A percentile compares a stretch with the other conserved stretches of the same genome.
Conservation (phyloP, 2,329 filamentous ascomycete species). For the Colletotrichum incanum region DNA sequence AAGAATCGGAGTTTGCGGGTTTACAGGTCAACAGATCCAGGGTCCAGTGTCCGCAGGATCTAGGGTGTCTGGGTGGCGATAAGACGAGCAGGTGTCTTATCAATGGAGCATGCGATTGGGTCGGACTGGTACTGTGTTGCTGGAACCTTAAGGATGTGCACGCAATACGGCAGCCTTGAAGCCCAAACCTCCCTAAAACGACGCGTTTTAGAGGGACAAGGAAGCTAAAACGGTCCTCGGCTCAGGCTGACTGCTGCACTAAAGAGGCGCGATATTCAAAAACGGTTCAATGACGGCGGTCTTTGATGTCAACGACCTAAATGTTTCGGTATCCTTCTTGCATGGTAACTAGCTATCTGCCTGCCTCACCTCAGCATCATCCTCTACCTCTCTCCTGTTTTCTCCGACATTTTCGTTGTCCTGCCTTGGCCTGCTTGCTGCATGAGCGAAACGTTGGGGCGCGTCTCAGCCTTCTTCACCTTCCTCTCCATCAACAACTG, state of each 20-base stretch:
- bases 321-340: background rate
- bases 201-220: conserved; percentile 15
- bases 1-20: background rate
- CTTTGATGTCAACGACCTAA: background rate
- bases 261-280: background rate
- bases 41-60: conserved; percentile 10
- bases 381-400: background rate
- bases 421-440: background rate
- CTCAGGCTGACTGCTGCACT: background rate
- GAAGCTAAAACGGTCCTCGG: conserved; percentile 4
- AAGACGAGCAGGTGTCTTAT: background rate
- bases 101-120: conserved; percentile 3
- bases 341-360: background rate
- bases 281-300: background rate
- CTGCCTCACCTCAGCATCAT: conserved; percentile 3
- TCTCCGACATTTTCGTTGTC: background rate
- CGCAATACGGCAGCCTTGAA: conserved; percentile 22
- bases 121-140: background rate
- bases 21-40: conserved; percentile 5
- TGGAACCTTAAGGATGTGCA: background rate
- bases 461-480: conserved; percentile 27
- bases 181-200: background rate
- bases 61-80: background rate
- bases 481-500: conserved; percentile 18
- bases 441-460: conserved; percentile 31